These are phyloP conservation scores for Nitzschia sp. DNA, from an alignment of 108 stramenopile genomes.

Conservation along the genomic window DNA sequence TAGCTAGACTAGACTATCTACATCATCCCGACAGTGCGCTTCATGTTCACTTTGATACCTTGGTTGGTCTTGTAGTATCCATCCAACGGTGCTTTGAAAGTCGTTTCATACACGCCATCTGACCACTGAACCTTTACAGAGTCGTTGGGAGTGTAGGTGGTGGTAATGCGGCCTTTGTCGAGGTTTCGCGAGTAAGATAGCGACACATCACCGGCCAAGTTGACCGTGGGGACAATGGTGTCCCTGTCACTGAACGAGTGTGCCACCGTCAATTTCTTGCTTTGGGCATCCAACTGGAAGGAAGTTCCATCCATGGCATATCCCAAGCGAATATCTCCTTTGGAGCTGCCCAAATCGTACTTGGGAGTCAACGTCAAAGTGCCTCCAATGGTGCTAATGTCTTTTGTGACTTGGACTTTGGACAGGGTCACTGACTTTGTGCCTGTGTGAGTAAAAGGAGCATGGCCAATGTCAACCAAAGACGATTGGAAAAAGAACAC, in stretches of 20 bases:
- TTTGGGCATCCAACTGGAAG: slow-evolving; percentile 30
- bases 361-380: slow-evolving; percentile 34
- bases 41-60: slow-evolving; percentile 45
- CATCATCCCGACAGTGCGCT: slow-evolving; percentile 39
- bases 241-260: slow-evolving; percentile 28
- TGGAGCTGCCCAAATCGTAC: slow-evolving; percentile 27
- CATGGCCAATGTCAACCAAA: too few relatives aligned
- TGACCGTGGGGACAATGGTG: slow-evolving; percentile 31
- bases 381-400: slow-evolving; percentile 33
- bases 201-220: slow-evolving; percentile 28
- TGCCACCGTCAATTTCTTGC: slow-evolving; percentile 37
- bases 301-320: slow-evolving; percentile 30
- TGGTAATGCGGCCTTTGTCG: slow-evolving; percentile 26
- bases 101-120: slow-evolving; percentile 58
- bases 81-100: slow-evolving; percentile 45
- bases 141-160: slow-evolving; percentile 48
- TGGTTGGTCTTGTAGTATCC: slow-evolving; percentile 25
- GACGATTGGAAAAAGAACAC: background rate
- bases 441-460: background rate
- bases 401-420: slow-evolving; percentile 32
- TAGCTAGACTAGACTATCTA: background rate
- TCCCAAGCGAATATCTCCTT: slow-evolving; percentile 35
- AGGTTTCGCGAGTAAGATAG: slow-evolving; percentile 18
- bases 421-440: slow-evolving; percentile 20
- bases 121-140: slow-evolving; percentile 44